Conservation (phyloP, 2,329 filamentous ascomycete species). For the Amauroascus niger region DNA sequence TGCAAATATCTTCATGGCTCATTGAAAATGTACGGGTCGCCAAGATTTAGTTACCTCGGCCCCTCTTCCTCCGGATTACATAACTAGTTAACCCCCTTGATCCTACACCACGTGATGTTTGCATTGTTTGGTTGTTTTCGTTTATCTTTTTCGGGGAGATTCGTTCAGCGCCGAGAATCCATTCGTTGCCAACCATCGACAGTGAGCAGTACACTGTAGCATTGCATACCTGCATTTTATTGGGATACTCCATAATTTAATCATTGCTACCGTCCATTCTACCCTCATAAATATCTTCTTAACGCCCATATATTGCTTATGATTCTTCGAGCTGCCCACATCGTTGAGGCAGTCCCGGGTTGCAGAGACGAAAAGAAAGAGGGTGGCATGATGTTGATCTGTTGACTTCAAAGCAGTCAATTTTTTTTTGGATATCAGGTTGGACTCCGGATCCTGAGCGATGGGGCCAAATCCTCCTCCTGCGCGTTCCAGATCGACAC, state of each 20-base stretch:
- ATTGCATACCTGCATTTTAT: conserved; percentile 7
- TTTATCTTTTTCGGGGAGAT: not conserved
- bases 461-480: conserved; percentile 12
- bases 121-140: conserved; percentile 7
- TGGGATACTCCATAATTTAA: not conserved
- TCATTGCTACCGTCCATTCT: not conserved
- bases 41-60: too few relatives aligned
- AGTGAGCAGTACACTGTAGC: not conserved
- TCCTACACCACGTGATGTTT: conserved; percentile 2
- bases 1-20: not conserved
- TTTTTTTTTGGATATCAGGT: conserved; percentile 1
- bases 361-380: not conserved
- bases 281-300: not conserved
- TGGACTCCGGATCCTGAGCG: not conserved
- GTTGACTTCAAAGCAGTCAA: not conserved
- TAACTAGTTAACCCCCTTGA: too few relatives aligned
- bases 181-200: not conserved
- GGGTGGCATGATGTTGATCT: not conserved
- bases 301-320: not conserved
- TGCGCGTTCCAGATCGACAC: conserved; percentile 15
- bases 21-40: too few relatives aligned
- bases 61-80: too few relatives aligned
- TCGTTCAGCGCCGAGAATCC: not conserved
- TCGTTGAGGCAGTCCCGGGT: not conserved
- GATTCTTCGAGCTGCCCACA: not conserved